These are phyloP conservation scores for Albugo laibachii DNA, from an alignment of 352 stramenopile species.

Conservation along the genomic window DNA sequence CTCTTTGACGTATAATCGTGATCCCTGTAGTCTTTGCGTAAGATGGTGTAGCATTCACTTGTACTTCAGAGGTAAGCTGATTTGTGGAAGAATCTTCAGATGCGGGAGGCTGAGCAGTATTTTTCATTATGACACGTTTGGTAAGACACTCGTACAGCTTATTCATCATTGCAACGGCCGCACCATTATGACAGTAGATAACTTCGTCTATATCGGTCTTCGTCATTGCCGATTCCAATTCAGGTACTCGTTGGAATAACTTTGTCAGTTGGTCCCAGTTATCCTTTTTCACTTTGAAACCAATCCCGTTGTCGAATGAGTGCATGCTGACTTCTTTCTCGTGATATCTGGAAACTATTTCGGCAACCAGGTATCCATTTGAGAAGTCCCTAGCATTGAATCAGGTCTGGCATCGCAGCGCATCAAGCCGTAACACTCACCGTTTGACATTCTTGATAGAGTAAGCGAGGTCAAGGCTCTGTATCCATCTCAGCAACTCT, in stretches of 20 bases:
- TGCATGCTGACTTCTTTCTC: conserved; percentile 87
- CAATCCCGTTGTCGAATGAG: conserved; percentile 84
- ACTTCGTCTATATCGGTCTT: conserved; percentile 57
- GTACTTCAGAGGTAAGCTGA: background rate
- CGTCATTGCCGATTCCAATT: conserved; percentile 36
- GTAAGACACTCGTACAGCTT: conserved; percentile 84
- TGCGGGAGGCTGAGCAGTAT: conserved; percentile 6
- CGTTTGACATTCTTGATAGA: conserved; percentile 88
- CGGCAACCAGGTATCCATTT: conserved; percentile 81
- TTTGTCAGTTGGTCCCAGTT: conserved; percentile 81
- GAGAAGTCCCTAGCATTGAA: conserved; percentile 44
- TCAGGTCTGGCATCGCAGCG: conserved; percentile 1
- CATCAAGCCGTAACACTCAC: conserved; percentile 10
- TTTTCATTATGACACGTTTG: conserved; percentile 67
- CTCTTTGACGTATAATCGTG: conserved; percentile 67
- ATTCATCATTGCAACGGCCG: conserved; percentile 60
- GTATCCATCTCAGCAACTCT: conserved; percentile 84
- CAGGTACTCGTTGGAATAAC: conserved; percentile 52
- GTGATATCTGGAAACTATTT: conserved; percentile 85
- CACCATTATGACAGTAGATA: conserved; percentile 81
- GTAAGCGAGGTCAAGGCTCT: conserved; percentile 85
- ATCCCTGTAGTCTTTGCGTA: conserved; percentile 73
- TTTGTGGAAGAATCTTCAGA: conserved; percentile 7
- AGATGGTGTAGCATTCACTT: conserved; percentile 29
- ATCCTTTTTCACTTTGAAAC: conserved; percentile 79